phyloP scores from a whole-genome alignment of 2,329 filamentous ascomycete genomes.

The Chalara sp. region DNA sequence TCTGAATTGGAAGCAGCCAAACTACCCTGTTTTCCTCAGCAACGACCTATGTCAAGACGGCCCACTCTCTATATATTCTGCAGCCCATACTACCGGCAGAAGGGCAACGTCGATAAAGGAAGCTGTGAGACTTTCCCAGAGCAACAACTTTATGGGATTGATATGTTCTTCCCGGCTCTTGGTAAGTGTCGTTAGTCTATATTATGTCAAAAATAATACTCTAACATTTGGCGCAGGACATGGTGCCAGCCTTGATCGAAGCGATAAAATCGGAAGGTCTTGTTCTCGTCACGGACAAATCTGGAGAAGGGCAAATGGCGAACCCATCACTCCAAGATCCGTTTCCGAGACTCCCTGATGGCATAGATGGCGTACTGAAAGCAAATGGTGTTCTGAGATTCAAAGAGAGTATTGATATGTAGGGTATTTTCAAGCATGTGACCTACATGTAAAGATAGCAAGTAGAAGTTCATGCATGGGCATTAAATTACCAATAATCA shows the following conservation, averaged over 20 bases:
- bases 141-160: constrained; percentile 97
- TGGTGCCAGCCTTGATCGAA: constrained; percentile 86
- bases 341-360: constrained; percentile 62
- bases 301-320: constrained; percentile 37
- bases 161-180: constrained; percentile 83
- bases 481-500: background rate
- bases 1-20: constrained; percentile 98
- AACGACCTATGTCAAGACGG: constrained; percentile 75
- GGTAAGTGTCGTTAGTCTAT: constrained; percentile 44
- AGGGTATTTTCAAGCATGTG: constrained; percentile 1
- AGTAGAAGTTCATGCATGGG: background rate
- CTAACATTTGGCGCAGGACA: constrained; percentile 54
- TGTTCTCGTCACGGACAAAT: constrained; percentile 84
- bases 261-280: constrained; percentile 92
- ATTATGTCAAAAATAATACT: background rate
- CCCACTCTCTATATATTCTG: constrained; percentile 19
- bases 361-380: constrained; percentile 81
- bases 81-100: constrained; percentile 49
- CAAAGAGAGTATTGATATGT: constrained; percentile 82
- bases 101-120: constrained; percentile 87
- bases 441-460: too few species aligned
- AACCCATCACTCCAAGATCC: constrained; percentile 35
- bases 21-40: constrained; percentile 92
- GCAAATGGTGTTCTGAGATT: constrained; percentile 85
- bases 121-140: constrained; percentile 83